These are phyloP conservation scores for Gossypium schwendimanii DNA, from an alignment of 441 rosid genomes.

Conservation along the genomic window DNA sequence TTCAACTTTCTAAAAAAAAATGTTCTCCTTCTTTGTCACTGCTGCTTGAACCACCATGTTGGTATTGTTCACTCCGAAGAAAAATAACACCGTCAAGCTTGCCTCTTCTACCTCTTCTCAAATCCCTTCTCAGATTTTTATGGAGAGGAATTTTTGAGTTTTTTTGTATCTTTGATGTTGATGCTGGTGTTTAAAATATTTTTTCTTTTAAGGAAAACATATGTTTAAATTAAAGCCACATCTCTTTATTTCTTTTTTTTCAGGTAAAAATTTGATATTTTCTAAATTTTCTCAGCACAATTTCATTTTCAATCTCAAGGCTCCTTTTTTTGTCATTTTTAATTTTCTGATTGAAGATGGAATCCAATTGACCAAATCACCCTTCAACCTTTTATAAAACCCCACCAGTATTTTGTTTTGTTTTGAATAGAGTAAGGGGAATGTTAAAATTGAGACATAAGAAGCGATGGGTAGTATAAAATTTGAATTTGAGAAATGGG, in stretches of 20 bases:
- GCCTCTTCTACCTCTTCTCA: too few species aligned
- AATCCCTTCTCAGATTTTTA: too few species aligned
- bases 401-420: neutral
- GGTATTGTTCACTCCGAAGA: too few species aligned
- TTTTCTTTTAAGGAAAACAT: constrained; percentile 8
- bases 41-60: too few species aligned
- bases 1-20: too few species aligned
- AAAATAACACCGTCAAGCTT: too few species aligned
- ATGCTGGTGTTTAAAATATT: neutral
- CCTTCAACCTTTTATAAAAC: neutral
- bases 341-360: constrained; percentile 11
- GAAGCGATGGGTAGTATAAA: too few species aligned
- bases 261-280: constrained; percentile 3
- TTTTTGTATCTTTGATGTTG: too few species aligned
- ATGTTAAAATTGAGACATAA: constrained; percentile 6
- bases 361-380: constrained; percentile 9
- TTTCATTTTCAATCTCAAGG: constrained; percentile 16
- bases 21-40: too few species aligned
- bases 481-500: too few species aligned
- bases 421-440: neutral
- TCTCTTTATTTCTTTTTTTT: neutral
- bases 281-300: constrained; percentile 11
- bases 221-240: constrained; percentile 7
- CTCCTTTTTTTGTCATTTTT: neutral
- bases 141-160: too few species aligned